phyloP scores from a whole-genome alignment of 768 basidiomycete genomes.

The Boletellus ananas region DNA sequence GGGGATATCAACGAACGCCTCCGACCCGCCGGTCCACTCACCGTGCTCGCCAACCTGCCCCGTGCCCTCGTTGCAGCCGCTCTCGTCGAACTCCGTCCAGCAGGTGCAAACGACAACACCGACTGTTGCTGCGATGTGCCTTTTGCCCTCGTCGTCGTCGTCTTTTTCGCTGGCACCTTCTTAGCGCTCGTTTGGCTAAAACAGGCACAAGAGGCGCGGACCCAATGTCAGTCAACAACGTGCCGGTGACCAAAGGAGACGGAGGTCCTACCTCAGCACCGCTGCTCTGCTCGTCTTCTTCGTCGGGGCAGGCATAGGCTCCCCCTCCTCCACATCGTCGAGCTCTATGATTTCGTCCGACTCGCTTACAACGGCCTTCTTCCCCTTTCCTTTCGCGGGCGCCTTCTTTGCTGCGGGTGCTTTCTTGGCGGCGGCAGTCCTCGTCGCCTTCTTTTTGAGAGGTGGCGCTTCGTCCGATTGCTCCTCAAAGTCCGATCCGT shows the following conservation, averaged over 20 bases:
- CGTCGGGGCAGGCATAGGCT: constrained; percentile 38
- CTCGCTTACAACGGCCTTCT: constrained; percentile 49
- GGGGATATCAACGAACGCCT: background rate
- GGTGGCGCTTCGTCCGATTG: constrained; percentile 41
- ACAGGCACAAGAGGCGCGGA: background rate
- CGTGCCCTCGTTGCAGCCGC: constrained; percentile 68
- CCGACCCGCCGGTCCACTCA: constrained; percentile 21
- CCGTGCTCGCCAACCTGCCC: constrained; percentile 51
- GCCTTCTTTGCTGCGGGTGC: constrained; percentile 43
- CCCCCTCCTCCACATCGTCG: constrained; percentile 51
- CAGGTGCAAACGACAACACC: constrained; percentile 56
- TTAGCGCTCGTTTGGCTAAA: constrained; percentile 39
- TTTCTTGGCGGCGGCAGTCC: constrained; percentile 20
- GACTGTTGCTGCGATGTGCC: constrained; percentile 38
- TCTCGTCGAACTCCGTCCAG: constrained; percentile 51
- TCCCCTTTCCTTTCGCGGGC: constrained; percentile 50
- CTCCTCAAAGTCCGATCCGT: constrained; percentile 47
- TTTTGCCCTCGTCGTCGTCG: constrained; percentile 34
- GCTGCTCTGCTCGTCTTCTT: constrained; percentile 65
- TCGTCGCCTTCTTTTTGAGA: constrained; percentile 40
- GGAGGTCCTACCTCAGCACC: constrained; percentile 48
- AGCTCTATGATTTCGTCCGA: constrained; percentile 53
- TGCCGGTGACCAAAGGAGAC: background rate
- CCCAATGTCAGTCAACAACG: constrained; percentile 11
- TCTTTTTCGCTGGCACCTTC: constrained; percentile 53